phyloP scores from a whole-genome alignment of 1,284 basidiomycete genomes.

The Vanrija humicola region DNA sequence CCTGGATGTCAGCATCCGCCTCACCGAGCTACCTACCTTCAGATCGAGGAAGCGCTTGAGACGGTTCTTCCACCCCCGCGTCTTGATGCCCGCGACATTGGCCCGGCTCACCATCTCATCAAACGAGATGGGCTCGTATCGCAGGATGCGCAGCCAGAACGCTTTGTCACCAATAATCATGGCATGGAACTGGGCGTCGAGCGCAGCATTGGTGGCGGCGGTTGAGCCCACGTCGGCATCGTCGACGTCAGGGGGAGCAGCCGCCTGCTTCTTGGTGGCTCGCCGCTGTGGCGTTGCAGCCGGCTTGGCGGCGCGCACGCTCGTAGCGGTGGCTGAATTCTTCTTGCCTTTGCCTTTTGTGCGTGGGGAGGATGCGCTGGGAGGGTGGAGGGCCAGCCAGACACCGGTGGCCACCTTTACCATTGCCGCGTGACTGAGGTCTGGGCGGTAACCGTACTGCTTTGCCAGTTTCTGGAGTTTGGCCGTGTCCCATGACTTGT shows the following conservation, averaged over 20 bases:
- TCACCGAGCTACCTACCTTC: slow-evolving; percentile 26
- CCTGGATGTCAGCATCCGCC: slow-evolving; percentile 19
- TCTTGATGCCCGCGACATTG: slow-evolving; percentile 28
- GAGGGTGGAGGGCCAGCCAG: slow-evolving; percentile 42
- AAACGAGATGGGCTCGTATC: slow-evolving; percentile 47
- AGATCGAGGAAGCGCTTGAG: slow-evolving; percentile 41
- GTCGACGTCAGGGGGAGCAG: neutral
- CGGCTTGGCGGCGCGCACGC: neutral
- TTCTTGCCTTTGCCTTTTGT: slow-evolving; percentile 3
- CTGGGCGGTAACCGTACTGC: slow-evolving; percentile 35
- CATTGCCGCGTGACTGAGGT: slow-evolving; percentile 25
- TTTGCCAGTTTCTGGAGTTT: slow-evolving; percentile 23
- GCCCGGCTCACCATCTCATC: slow-evolving; percentile 41
- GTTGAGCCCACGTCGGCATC: neutral
- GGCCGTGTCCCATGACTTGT: slow-evolving; percentile 29
- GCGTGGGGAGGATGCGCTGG: neutral
- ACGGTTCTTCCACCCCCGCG: slow-evolving; percentile 34
- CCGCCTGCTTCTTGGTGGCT: neutral
- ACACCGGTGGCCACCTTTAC: slow-evolving; percentile 35
- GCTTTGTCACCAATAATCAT: slow-evolving; percentile 32
- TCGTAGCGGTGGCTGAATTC: neutral
- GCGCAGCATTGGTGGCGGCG: neutral
- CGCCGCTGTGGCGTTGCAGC: neutral
- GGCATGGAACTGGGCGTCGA: slow-evolving; percentile 26
- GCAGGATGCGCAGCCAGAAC: slow-evolving; percentile 36